Conservation (phyloP, 1,139 yeast genomes). For the Zhuliangozyma blackwelliae region DNA sequence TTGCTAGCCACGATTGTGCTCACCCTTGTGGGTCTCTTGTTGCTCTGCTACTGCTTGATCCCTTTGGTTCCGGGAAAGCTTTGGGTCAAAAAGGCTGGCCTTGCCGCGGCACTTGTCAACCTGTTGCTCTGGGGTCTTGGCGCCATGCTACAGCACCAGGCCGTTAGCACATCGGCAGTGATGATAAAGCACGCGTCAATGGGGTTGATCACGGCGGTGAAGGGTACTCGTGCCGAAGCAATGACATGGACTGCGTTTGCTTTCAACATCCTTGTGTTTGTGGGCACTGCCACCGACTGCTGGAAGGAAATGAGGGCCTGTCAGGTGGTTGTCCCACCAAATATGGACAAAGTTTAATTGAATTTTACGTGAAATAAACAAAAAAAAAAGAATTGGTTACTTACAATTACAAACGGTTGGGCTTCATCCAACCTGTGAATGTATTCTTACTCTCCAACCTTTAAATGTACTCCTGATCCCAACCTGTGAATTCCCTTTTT, state of each 20-base stretch:
- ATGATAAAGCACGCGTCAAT: constrained; percentile 51
- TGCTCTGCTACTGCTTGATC: constrained; percentile 38
- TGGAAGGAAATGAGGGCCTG: constrained; percentile 5
- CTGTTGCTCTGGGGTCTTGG: constrained; percentile 64
- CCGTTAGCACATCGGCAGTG: constrained; percentile 41
- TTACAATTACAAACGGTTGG: no score
- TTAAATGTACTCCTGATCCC: no score
- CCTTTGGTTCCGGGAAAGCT: constrained; percentile 48
- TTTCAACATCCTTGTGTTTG: constrained; percentile 27
- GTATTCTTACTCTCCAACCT: no score
- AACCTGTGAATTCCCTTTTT: no score
- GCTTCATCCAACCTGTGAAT: no score
- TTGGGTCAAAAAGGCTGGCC: constrained; percentile 24
- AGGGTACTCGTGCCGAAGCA: constrained; percentile 53
- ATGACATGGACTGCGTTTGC: constrained; percentile 63
- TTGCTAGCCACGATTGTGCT: constrained; percentile 48
- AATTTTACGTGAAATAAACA: no score
- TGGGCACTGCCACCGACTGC: constrained; percentile 14
- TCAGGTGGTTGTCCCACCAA: background rate
- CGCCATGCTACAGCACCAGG: constrained; percentile 65
- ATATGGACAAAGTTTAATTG: no score
- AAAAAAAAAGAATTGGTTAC: no score
- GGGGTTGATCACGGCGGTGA: constrained; percentile 38
- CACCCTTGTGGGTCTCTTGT: constrained; percentile 35
- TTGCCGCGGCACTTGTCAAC: constrained; percentile 33